Evolutionary conservation across 2,329 filamentous ascomycete genomes (phyloP).

Genomic region (Clathrospora elynae): DNA sequence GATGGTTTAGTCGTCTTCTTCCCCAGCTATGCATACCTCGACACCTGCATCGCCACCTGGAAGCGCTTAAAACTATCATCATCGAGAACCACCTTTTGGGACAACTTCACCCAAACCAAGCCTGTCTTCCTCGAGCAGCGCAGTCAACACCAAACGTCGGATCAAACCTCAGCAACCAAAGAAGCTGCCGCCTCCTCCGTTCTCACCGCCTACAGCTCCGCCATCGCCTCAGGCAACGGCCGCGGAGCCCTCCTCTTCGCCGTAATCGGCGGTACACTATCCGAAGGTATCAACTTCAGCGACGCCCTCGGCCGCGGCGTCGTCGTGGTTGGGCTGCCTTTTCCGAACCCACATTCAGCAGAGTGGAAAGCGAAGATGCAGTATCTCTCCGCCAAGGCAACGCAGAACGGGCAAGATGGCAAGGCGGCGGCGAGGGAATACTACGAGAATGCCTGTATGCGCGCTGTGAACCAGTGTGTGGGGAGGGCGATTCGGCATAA

Average conservation of each 20-base stretch:
- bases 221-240: conserved; percentile 58
- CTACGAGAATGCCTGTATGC: conserved; percentile 95
- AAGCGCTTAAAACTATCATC: conserved; percentile 29
- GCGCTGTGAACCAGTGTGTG: conserved; percentile 95
- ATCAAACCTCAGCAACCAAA: conserved; percentile 56
- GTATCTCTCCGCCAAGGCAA: conserved; percentile 72
- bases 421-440: conserved; percentile 69
- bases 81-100: conserved; percentile 53
- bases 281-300: conserved; percentile 97
- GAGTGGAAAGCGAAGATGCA: conserved; percentile 93
- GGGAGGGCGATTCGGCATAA: conserved; percentile 88
- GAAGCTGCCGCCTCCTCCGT: conserved; percentile 67
- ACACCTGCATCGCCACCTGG: conserved; percentile 64
- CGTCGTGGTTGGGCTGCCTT: conserved; percentile 88
- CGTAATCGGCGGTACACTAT: conserved; percentile 92
- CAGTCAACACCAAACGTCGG: conserved; percentile 56
- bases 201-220: conserved; percentile 72
- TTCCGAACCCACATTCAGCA: conserved; percentile 84
- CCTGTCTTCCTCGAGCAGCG: conserved; percentile 50
- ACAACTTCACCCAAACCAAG: conserved; percentile 64
- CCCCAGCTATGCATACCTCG: conserved; percentile 89
- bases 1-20: conserved; percentile 96
- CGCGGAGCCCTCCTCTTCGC: conserved; percentile 82
- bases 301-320: conserved; percentile 88
- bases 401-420: conserved; percentile 46